Percentiles rank a stretch among this genome's conserved stretches.
Evolutionary conservation across 2,329 filamentous ascomycete species (phyloP).

Genomic region (Raffaelea arxii): DNA sequence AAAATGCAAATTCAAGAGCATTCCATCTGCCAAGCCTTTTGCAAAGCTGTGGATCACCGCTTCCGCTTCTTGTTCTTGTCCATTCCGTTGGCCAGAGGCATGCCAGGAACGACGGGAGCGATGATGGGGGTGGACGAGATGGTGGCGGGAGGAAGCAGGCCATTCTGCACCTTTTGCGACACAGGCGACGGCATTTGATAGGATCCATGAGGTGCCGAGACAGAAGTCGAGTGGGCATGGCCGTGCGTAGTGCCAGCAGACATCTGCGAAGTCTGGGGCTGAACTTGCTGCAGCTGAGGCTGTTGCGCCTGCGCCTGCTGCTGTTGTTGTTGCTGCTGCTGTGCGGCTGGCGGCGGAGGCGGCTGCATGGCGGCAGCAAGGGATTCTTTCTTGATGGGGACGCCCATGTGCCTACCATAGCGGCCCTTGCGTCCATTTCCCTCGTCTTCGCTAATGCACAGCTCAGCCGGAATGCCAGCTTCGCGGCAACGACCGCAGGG

Average conservation of each 20-base stretch:
- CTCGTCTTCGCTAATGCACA: conserved; percentile 95
- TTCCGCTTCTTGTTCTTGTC: conserved; percentile 56
- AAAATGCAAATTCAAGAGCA: too few species aligned
- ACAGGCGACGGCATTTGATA: conserved; percentile 10
- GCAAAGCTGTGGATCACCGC: too few species aligned
- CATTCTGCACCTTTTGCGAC: conserved; percentile 7
- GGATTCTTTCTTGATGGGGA: conserved; percentile 48
- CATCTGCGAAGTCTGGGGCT: background rate
- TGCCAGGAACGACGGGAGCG: conserved; percentile 9
- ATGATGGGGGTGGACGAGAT: conserved; percentile 25
- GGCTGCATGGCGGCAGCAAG: conserved; percentile 7
- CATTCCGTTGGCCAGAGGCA: conserved; percentile 11
- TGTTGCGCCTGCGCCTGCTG: background rate
- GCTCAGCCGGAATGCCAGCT: conserved; percentile 84
- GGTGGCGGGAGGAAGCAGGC: conserved; percentile 34
- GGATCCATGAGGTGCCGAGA: conserved; percentile 21
- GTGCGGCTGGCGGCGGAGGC: conserved; percentile 14
- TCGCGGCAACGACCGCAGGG: conserved; percentile 94
- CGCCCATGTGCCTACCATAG: conserved; percentile 66
- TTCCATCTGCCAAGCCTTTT: too few species aligned
- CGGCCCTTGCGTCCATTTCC: conserved; percentile 94
- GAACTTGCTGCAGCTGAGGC: background rate
- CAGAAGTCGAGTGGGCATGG: background rate
- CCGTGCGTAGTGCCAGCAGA: background rate
- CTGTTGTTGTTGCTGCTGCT: background rate